Percentiles rank a stretch among this genome's conserved stretches.
Evolutionary conservation across 768 basidiomycete genomes (phyloP).

Genomic region (Neoboletus brunneissimus): DNA sequence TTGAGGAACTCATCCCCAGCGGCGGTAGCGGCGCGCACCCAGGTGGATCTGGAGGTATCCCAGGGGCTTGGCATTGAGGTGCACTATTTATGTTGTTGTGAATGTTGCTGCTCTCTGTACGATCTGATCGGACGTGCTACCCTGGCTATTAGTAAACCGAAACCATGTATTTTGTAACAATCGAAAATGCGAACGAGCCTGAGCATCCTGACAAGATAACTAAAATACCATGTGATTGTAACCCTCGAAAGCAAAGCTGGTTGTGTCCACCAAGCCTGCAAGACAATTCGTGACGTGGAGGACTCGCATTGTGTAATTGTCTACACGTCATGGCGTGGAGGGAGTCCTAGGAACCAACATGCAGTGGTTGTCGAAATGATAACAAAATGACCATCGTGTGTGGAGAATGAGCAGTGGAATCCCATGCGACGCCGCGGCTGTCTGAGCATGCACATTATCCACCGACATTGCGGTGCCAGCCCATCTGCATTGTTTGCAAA

Average conservation of each 20-base stretch:
- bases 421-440: no score
- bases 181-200: background rate
- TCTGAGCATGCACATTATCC: background rate
- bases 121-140: background rate
- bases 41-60: constrained; percentile 35
- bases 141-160: background rate
- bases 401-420: background rate
- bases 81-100: background rate
- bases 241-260: background rate
- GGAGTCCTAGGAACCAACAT: background rate
- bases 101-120: constrained; percentile 13
- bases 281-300: background rate
- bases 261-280: background rate
- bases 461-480: background rate
- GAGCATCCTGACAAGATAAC: background rate
- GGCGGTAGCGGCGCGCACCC: constrained; percentile 39
- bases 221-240: background rate
- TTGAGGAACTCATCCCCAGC: constrained; percentile 55
- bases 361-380: background rate
- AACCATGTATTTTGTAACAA: background rate
- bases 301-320: no score
- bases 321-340: no score
- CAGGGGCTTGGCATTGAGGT: constrained; percentile 46
- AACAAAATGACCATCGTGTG: background rate
- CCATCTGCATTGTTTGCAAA: constrained; percentile 5